Conservation (phyloP, 2,329 filamentous ascomycete species). For the Cytospora schulzeri region DNA sequence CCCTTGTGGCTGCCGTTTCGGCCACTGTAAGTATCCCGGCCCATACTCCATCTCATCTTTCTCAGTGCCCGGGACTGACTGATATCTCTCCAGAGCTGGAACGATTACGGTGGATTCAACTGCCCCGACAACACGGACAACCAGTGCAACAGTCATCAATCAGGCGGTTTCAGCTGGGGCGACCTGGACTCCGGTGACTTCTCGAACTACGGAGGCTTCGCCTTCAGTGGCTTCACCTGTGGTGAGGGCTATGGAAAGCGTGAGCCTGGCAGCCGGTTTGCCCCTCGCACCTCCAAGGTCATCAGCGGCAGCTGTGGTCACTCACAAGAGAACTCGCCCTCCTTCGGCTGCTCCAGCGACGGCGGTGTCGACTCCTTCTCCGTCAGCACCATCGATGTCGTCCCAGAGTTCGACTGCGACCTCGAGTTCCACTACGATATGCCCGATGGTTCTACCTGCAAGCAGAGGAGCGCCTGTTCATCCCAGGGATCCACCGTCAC, state of each 20-base stretch:
- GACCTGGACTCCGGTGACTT: conserved; percentile 65
- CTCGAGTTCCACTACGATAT: conserved; percentile 87
- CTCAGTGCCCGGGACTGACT: conserved; percentile 10
- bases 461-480: conserved; percentile 71
- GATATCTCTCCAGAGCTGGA: conserved; percentile 30
- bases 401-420: conserved; percentile 73
- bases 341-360: conserved; percentile 58
- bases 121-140: conserved; percentile 76
- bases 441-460: conserved; percentile 80
- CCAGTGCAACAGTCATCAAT: conserved; percentile 72
- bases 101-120: conserved; percentile 54
- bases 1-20: conserved; percentile 53
- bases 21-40: conserved; percentile 45
- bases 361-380: conserved; percentile 58
- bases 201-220: conserved; percentile 69
- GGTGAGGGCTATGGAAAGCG: conserved; percentile 60
- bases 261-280: conserved; percentile 46
- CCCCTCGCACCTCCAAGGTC: conserved; percentile 59
- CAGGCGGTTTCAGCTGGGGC: conserved; percentile 71
- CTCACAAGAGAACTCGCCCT: conserved; percentile 53
- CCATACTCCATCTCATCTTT: background rate
- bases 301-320: conserved; percentile 58
- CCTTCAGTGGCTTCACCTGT: conserved; percentile 74
- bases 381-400: conserved; percentile 72
- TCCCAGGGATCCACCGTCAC: conserved; percentile 67